Evolutionary conservation across 192 early-diverging fungal genomes (phyloP), one percentile per base, ranked within the genome.

Genomic region (Ambispora gerdemannii): DNA sequence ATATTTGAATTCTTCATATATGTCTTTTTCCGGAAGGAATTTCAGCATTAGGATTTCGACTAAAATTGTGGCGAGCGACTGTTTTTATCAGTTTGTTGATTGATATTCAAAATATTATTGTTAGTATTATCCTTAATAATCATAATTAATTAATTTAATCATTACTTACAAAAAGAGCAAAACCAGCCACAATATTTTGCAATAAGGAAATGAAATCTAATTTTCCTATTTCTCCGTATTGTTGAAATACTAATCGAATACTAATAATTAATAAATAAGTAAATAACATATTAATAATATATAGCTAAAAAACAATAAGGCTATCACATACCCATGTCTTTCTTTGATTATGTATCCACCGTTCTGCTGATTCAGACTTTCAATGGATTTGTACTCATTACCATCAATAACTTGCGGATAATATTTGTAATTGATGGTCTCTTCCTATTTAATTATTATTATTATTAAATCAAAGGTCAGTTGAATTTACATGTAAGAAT

Each of bases 341-440:
- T 77, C 73, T 35, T 75, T 72, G 0, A 80, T 70, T 27, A 70
- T 70, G 10, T 55, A 68, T 1, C 73, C 71, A 19, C 58, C 58
- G 52, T 55, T 52, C 33, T 72, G 63, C 27, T 80, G 70, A 25
- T 72, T 74, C 3, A 80, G 73, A 17, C 56, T 77, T 59, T 80
- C 79, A 28, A 73, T 64, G 15, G 68, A 63, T 32, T 80, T 80
- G 62, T 77, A 80, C 34, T 80, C 76, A 31, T 77, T 74, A 43
- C 76, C 79, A 2, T 72, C 52, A 38, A 80, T 77, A 0, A 72
- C 72, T 52, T 77, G 76, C 15, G 79, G 79, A 1, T 75, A 66
- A 51, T 80, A 80, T 59, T 73, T 76, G 38, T 80, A 80, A 20
- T 59, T 72, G 32, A 77, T 77, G 27, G 36, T 27, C 38, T 77